A percentile compares a stretch with the other conserved stretches of the same genome.
Evolutionary conservation across 164 flowering plant species (phyloP).

Genomic region (Akebia trifoliata): DNA sequence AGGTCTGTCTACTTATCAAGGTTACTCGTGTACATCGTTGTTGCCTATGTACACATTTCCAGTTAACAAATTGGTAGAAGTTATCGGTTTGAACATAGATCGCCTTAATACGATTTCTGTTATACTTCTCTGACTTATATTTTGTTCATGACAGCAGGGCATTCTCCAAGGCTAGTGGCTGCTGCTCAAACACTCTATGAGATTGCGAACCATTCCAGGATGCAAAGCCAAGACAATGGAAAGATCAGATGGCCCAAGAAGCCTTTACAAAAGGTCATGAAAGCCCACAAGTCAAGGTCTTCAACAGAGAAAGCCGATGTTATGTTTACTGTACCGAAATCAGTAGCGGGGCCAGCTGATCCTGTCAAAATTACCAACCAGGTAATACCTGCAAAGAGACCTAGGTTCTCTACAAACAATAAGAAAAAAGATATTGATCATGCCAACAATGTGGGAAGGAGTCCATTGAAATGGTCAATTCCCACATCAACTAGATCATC

Average conservation of each 20-base stretch:
- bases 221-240: slow-evolving; percentile 24
- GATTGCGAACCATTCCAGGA: slow-evolving; percentile 32
- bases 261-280: slow-evolving; percentile 49
- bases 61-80: not conserved
- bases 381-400: slow-evolving; percentile 40
- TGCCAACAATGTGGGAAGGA: slow-evolving; percentile 27
- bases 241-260: slow-evolving; percentile 43
- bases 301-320: slow-evolving; percentile 31
- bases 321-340: slow-evolving; percentile 13
- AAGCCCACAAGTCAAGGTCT: slow-evolving; percentile 44
- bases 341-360: slow-evolving; percentile 14
- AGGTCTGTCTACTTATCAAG: slow-evolving; percentile 7
- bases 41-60: no score
- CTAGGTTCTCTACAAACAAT: slow-evolving; percentile 30
- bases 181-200: slow-evolving; percentile 77
- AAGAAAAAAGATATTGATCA: slow-evolving; percentile 25
- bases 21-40: not conserved
- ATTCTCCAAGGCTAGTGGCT: slow-evolving; percentile 38
- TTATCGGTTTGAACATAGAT: no score
- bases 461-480: slow-evolving; percentile 38
- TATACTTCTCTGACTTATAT: not conserved
- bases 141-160: slow-evolving; percentile 29
- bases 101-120: no score
- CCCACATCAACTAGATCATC: slow-evolving; percentile 56
- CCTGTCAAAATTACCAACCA: slow-evolving; percentile 16